A percentile compares a stretch with the other conserved stretches of the same genome.
Evolutionary conservation across 2,329 filamentous ascomycete genomes (phyloP).

Genomic region (Ophiognomonia clavigignenti-juglandacearum): DNA sequence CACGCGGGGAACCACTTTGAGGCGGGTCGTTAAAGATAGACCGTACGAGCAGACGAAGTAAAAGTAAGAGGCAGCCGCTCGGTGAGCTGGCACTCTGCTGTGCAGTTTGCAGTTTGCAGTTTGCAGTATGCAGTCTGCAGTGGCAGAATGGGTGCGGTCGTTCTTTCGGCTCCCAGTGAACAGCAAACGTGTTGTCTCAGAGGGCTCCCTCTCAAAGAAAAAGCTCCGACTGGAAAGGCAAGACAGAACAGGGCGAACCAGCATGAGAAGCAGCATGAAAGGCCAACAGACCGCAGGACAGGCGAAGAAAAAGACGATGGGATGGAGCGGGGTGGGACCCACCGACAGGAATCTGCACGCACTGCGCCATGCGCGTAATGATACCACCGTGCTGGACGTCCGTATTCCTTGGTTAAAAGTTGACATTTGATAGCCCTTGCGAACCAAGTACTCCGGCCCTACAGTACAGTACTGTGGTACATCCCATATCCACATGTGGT

Average conservation of each 20-base stretch:
- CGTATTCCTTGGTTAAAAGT: too few species aligned
- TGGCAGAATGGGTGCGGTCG: too few species aligned
- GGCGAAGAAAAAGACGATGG: too few species aligned
- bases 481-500: too few species aligned
- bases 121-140: neutral
- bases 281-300: neutral
- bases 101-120: neutral
- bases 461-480: too few species aligned
- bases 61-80: neutral
- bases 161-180: neutral
- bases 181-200: neutral
- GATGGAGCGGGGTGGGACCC: too few species aligned
- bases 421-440: too few species aligned
- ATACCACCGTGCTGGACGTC: too few species aligned
- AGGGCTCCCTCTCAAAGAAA: conserved; percentile 2
- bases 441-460: too few species aligned
- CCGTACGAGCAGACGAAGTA: neutral
- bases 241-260: neutral
- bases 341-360: too few species aligned
- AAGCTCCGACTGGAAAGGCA: neutral
- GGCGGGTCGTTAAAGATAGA: neutral
- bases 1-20: neutral
- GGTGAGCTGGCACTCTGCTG: neutral
- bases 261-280: neutral
- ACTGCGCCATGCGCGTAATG: conserved; percentile 40